Conservation (phyloP, 306 rosid species). For the Vachellia collinsii region DNA sequence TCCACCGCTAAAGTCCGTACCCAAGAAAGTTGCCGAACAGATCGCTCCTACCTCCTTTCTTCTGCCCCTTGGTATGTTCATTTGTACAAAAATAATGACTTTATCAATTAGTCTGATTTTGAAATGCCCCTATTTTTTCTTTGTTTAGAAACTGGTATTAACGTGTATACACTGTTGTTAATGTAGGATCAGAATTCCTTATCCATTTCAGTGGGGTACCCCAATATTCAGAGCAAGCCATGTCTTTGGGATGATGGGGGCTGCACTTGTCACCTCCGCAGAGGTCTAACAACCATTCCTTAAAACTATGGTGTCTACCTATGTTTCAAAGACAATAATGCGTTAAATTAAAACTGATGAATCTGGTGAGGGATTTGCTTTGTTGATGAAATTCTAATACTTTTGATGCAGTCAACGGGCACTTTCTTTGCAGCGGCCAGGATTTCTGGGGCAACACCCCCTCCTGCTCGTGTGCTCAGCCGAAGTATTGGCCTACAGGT, state of each 20-base stretch:
- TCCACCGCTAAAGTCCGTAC: conserved; percentile 57
- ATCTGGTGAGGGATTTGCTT: conserved; percentile 7
- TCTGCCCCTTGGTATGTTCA: conserved; percentile 79
- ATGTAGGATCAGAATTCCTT: conserved; percentile 80
- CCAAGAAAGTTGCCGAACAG: conserved; percentile 74
- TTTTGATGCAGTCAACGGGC: conserved; percentile 81
- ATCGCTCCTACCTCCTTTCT: conserved; percentile 67
- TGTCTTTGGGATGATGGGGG: conserved; percentile 96
- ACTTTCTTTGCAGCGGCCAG: conserved; percentile 84
- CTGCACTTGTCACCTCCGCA: conserved; percentile 85
- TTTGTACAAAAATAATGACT: neutral
- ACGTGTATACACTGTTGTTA: conserved; percentile 5
- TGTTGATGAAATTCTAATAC: conserved; percentile 27
- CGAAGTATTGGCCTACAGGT: conserved; percentile 94
- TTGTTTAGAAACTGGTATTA: neutral
- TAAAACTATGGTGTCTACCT: conserved; percentile 3
- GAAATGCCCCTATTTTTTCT: neutral
- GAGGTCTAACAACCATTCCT: conserved; percentile 62
- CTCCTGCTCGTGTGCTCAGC: conserved; percentile 79
- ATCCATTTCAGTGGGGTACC: conserved; percentile 96
- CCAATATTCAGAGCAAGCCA: conserved; percentile 95
- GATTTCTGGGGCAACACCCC: conserved; percentile 98
- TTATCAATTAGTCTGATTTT: neutral
- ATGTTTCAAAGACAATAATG: conserved; percentile 1
- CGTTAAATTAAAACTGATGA: conserved; percentile 25